These are phyloP conservation scores for Cyberlindnera veronae DNA, from an alignment of 805 yeast species.

Conservation along the genomic window DNA sequence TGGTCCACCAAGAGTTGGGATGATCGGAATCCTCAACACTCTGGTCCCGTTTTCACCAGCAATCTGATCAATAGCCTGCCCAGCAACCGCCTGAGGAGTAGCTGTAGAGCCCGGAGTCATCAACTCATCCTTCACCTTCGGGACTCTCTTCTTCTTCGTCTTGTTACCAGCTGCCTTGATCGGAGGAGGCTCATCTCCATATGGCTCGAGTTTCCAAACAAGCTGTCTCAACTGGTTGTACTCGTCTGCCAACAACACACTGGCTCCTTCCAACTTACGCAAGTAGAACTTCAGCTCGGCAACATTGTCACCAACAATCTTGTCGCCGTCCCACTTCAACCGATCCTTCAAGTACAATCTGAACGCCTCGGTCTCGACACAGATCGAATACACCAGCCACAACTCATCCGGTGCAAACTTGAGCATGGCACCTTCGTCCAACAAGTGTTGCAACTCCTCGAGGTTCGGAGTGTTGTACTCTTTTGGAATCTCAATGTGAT, in stretches of 20 bases:
- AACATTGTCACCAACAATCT: conserved; percentile 24
- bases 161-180: conserved; percentile 21
- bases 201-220: conserved; percentile 27
- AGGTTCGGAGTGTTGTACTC: conserved; percentile 33
- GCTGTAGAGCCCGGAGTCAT: too few relatives aligned
- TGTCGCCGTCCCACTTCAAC: conserved; percentile 20
- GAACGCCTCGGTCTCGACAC: conserved; percentile 20
- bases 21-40: too few relatives aligned
- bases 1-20: too few relatives aligned
- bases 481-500: conserved; percentile 29
- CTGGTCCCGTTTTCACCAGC: too few relatives aligned
- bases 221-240: conserved; percentile 27
- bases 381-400: conserved; percentile 17
- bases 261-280: conserved; percentile 47
- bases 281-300: conserved; percentile 38
- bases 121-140: background rate
- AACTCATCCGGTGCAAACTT: conserved; percentile 35
- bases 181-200: conserved; percentile 29
- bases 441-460: conserved; percentile 30
- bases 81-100: too few relatives aligned
- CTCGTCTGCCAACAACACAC: conserved; percentile 33
- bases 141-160: conserved; percentile 16
- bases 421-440: conserved; percentile 27
- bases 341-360: conserved; percentile 19
- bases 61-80: too few relatives aligned